A percentile compares a stretch with the other conserved stretches of the same genome.
Conservation (phyloP, 257 asterid genomes). For the Rauvolfia tetraphylla region DNA sequence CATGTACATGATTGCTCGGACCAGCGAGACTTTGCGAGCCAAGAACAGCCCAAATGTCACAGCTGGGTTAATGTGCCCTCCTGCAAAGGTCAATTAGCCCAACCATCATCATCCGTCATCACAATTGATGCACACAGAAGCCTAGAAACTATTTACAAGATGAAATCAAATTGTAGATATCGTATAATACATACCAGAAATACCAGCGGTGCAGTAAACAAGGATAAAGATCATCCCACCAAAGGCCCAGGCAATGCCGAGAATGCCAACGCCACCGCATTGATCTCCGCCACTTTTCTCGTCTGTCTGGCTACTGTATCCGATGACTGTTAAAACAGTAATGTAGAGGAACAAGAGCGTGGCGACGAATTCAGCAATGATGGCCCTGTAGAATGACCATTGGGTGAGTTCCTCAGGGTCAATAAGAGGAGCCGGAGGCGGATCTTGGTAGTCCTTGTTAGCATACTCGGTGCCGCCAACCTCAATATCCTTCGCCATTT, state of each 20-base stretch:
- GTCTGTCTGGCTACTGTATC: conserved; percentile 58
- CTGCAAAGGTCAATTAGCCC: conserved; percentile 17
- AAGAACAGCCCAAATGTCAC: conserved; percentile 60
- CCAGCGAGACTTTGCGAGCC: conserved; percentile 61
- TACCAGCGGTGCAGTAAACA: conserved; percentile 83
- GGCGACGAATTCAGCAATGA: conserved; percentile 69
- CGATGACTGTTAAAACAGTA: conserved; percentile 67
- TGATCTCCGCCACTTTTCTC: conserved; percentile 23
- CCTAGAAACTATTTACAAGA: background rate
- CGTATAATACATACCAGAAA: conserved; percentile 40
- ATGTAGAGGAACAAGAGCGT: conserved; percentile 62
- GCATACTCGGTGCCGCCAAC: conserved; percentile 42
- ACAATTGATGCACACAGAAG: background rate
- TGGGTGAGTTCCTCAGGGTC: conserved; percentile 52
- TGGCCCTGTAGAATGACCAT: conserved; percentile 73
- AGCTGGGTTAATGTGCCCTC: too few species aligned
- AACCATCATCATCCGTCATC: background rate
- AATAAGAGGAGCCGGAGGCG: conserved; percentile 59
- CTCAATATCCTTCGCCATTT: conserved; percentile 54
- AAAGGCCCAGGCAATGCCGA: conserved; percentile 84
- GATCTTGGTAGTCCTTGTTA: conserved; percentile 63
- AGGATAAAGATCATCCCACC: conserved; percentile 83
- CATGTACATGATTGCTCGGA: conserved; percentile 56
- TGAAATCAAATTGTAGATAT: background rate
- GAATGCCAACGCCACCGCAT: conserved; percentile 80